Conservation (phyloP, 192 early-diverging fungal species). For the Coemansia nantahalensis region DNA sequence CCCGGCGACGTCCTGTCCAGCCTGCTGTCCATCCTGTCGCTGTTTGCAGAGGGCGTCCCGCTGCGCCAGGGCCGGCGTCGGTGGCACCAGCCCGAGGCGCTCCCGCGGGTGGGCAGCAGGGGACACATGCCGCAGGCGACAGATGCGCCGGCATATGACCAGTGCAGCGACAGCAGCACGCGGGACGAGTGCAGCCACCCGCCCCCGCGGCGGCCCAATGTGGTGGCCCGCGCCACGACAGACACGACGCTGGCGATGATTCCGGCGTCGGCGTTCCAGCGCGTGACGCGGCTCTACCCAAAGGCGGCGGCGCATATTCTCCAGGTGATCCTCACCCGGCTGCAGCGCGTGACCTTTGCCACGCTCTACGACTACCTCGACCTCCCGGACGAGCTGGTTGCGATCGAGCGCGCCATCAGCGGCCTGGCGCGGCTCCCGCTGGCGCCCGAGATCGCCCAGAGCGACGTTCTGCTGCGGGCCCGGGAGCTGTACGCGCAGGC, state of each 20-base stretch:
- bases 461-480: conserved; percentile 16
- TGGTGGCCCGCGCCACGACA: conserved; percentile 78
- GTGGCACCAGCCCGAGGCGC: background rate
- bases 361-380: conserved; percentile 88
- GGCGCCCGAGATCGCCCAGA: conserved; percentile 13
- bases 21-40: conserved; percentile 86
- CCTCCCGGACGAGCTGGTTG: conserved; percentile 80
- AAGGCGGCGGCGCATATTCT: conserved; percentile 91
- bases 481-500: conserved; percentile 6
- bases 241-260: conserved; percentile 93
- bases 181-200: background rate
- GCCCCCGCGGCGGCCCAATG: conserved; percentile 64
- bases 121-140: background rate
- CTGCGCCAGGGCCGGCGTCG: conserved; percentile 14
- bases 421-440: conserved; percentile 54
- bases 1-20: conserved; percentile 89
- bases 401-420: conserved; percentile 80
- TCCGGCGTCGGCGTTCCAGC: conserved; percentile 88
- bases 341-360: conserved; percentile 92
- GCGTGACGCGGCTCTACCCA: conserved; percentile 86
- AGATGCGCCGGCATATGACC: background rate
- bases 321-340: conserved; percentile 92
- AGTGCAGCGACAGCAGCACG: background rate
- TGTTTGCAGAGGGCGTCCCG: conserved; percentile 80
- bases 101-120: too few species aligned